Evolutionary conservation across 1,284 basidiomycete species (phyloP).

Genomic region (Microbotryum scabiosae): DNA sequence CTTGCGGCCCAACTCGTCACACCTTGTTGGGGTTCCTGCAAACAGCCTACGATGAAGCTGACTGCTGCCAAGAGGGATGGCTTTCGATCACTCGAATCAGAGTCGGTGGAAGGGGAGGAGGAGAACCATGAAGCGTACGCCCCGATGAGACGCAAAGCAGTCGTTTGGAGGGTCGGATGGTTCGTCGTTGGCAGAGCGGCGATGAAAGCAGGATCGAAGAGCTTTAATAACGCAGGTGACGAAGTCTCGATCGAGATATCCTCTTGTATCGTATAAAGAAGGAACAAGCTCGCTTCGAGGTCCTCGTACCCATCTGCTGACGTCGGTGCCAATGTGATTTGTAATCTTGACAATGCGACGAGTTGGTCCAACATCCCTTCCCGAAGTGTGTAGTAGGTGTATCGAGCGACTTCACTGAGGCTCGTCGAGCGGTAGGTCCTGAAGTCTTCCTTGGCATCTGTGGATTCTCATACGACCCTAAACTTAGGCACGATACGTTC

Average conservation of each 20-base stretch:
- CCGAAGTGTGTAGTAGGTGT: slow-evolving; percentile 34
- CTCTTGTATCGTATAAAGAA: slow-evolving; percentile 31
- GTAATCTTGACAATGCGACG: slow-evolving; percentile 22
- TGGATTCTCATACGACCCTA: too few species aligned
- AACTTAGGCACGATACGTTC: not conserved
- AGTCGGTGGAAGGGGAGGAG: not conserved
- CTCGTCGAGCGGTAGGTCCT: slow-evolving; percentile 25
- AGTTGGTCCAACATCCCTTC: slow-evolving; percentile 30
- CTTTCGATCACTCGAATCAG: not conserved
- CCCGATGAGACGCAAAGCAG: slow-evolving; percentile 28
- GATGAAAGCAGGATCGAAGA: slow-evolving; percentile 31
- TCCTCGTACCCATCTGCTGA: slow-evolving; percentile 10
- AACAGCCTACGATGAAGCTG: slow-evolving; percentile 25
- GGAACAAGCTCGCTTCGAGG: slow-evolving; percentile 34
- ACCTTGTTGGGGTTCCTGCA: slow-evolving; percentile 7
- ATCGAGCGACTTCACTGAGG: slow-evolving; percentile 31
- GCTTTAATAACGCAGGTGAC: slow-evolving; percentile 11
- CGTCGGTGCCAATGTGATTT: slow-evolving; percentile 8
- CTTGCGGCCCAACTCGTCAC: slow-evolving; percentile 29
- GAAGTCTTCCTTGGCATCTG: slow-evolving; percentile 32
- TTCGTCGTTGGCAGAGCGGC: slow-evolving; percentile 11
- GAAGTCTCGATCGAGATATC: slow-evolving; percentile 24
- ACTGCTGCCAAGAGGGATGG: slow-evolving; percentile 20
- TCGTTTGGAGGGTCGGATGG: slow-evolving; percentile 17
- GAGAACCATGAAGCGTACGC: slow-evolving; percentile 34